Base-by-base conservation (phyloP, 495 filamentous ascomycete genomes). In the Achaetomiella virescens region DNA sequence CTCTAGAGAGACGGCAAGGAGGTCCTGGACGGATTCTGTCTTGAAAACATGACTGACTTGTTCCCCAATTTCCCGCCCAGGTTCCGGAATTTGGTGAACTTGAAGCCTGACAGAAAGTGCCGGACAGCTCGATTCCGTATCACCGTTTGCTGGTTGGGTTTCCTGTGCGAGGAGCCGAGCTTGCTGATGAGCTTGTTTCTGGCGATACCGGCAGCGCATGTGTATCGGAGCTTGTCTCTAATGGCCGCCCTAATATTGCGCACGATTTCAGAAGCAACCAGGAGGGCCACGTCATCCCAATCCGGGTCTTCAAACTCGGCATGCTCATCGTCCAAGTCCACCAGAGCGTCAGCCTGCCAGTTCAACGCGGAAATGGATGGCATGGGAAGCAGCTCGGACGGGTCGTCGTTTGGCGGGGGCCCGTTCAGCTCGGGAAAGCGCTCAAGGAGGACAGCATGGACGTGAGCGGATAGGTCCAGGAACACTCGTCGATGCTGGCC, bases 141-240 rank as follows among this genome's bases (percentile, higher is more conserved):
- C 33, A 97, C 80, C 0, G 90, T 98, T 65, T 98, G 93, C 57
- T 87, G 82, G 69, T 96, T 91, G 33, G 93, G 95, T 66, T 98
- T 98, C 70, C 89, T 90, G 74, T 89, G 80, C 21, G 81, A 88
- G 29, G 89, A 93, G 54, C 92, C 93, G 48, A 97, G 75, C 73
- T 97, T 98, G 45, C 90, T 89, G 55, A 97, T 79, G 84, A 96
- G 91, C 70, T 96, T 98, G 73, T 97, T 97, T 29, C 79, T 80
- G 15, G 90, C 87, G 60, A 98, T 75, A 7, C 93, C 93, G 1
- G 81, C 93, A 22, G 90, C 92, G 70, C 90, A 96, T 15, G 92
- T 97, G 67, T 97, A 97, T 44, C 83, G 81, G 25, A 69, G 62
- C 54, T 61, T 62, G 25, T 66, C 59, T 53, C 43, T 59, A 31